Conservation (phyloP, 2,329 filamentous ascomycete genomes). For the Aschersonia sp. region DNA sequence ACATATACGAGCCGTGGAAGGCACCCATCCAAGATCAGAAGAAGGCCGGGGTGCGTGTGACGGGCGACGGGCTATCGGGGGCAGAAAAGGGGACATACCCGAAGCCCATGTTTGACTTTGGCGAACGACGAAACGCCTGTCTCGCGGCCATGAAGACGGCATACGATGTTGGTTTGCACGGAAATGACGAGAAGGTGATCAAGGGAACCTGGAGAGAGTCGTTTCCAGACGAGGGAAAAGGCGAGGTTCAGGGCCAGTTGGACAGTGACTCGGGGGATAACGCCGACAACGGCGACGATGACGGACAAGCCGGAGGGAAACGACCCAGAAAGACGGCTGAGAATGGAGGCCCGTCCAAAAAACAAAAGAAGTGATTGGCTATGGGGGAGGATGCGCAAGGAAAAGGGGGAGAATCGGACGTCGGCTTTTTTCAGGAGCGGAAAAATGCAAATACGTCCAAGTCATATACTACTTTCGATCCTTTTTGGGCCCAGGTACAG, state of each 20-base stretch:
- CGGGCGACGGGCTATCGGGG: constrained; percentile 32
- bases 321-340: constrained; percentile 7
- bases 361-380: constrained; percentile 10
- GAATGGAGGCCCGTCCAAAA: constrained; percentile 8
- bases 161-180: constrained; percentile 49
- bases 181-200: constrained; percentile 44
- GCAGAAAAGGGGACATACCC: constrained; percentile 43
- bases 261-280: constrained; percentile 18
- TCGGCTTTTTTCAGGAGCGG: too few relatives aligned
- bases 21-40: constrained; percentile 54
- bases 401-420: too few relatives aligned
- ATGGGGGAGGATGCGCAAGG: too few relatives aligned
- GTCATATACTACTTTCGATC: too few relatives aligned
- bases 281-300: constrained; percentile 15
- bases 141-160: constrained; percentile 56
- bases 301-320: constrained; percentile 10
- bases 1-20: constrained; percentile 70
- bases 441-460: too few relatives aligned
- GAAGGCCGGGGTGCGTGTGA: constrained; percentile 48
- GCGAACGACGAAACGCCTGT: constrained; percentile 44
- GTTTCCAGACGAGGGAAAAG: constrained; percentile 21
- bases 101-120: constrained; percentile 67
- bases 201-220: constrained; percentile 41
- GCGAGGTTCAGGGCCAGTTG: constrained; percentile 24
- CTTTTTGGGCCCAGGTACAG: too few relatives aligned